Base-by-base conservation (phyloP, 805 yeast species). In the Metschnikowia drakensbergensis region DNA sequence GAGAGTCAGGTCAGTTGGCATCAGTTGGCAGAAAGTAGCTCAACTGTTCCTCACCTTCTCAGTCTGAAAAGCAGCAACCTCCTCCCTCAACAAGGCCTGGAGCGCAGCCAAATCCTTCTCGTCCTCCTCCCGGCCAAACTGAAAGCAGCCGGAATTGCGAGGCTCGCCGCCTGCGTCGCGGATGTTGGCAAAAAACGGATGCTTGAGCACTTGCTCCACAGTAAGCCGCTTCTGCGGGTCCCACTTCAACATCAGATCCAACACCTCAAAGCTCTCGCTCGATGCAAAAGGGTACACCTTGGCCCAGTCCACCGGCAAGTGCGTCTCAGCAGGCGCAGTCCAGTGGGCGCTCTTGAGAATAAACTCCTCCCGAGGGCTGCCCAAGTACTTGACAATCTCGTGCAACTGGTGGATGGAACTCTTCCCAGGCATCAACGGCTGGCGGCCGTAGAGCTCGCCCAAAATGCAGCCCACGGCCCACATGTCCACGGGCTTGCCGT, bases 391-490 rank as follows among this genome's bases (percentile, higher is more conserved):
- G 46, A 82, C 68, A 17, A 91, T 87, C 59, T 81, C 85, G 37
- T 71, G 75, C 6, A 88, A 64, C 64, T 91, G 98, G 53, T 84
- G 85, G 51, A 79, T 57, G 49, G 84, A 83, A 63, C 82, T 83
- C 49, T 78, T 79, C 0, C 97, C 97, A 43, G 82, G 79, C 62
- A 91, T 90, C 11, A 89, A 63, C 1, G 97, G 96, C 58, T 76
- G 76, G 51, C 97, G 72, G 0, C 89, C 88, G 54, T 86, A 87
- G 42, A 91, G 71, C 64, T 91, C 98, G 2, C 84, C 96, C 51
- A 90, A 67, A 7, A 91, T 89, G 61, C 97, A 91, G 1, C 97
- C 98, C 7, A 84, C 81, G 0, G 97, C 90, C 98, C 98, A 91
- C 72, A 91, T 74, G 64, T 91, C 98, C 41, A 91, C 85, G 25